A percentile compares a stretch with the other conserved stretches of the same genome.
Evolutionary conservation across 192 early-diverging fungal genomes (phyloP).

Genomic region (Entrophospora sp.): DNA sequence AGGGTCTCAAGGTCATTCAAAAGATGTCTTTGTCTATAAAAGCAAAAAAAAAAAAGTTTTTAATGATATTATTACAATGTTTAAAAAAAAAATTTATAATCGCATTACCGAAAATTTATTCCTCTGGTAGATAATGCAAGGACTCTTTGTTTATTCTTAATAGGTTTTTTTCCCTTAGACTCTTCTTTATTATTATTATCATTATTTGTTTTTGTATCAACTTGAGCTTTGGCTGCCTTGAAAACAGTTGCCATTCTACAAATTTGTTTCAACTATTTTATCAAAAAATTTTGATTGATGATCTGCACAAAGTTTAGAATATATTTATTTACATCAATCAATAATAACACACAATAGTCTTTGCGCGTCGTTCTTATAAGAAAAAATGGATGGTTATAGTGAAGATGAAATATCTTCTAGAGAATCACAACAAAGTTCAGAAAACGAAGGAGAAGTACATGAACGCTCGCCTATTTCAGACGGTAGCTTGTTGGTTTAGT

Average conservation of each 20-base stretch:
- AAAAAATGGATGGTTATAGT: not conserved
- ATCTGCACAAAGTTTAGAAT: no score
- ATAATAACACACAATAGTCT: no score
- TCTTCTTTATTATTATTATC: conserved; percentile 5
- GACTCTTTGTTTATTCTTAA: conserved; percentile 85
- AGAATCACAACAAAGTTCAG: conserved; percentile 9
- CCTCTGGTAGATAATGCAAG: conserved; percentile 84
- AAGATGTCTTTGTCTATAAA: conserved; percentile 79
- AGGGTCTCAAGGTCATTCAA: conserved; percentile 79
- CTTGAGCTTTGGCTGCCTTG: conserved; percentile 29
- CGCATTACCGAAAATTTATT: conserved; percentile 65
- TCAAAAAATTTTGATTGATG: no score
- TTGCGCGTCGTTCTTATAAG: no score
- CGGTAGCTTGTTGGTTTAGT: not conserved
- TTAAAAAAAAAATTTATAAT: not conserved
- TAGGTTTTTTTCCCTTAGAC: conserved; percentile 37
- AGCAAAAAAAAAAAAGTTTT: not conserved
- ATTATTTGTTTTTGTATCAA: no score
- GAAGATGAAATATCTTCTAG: not conserved
- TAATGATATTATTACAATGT: no score
- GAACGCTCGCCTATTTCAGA: not conserved
- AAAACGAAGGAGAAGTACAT: not conserved
- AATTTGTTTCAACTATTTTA: no score
- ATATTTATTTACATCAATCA: no score
- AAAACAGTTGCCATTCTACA: conserved; percentile 36